Conservation (phyloP, 805 yeast genomes). For the Lachancea meyersii region DNA sequence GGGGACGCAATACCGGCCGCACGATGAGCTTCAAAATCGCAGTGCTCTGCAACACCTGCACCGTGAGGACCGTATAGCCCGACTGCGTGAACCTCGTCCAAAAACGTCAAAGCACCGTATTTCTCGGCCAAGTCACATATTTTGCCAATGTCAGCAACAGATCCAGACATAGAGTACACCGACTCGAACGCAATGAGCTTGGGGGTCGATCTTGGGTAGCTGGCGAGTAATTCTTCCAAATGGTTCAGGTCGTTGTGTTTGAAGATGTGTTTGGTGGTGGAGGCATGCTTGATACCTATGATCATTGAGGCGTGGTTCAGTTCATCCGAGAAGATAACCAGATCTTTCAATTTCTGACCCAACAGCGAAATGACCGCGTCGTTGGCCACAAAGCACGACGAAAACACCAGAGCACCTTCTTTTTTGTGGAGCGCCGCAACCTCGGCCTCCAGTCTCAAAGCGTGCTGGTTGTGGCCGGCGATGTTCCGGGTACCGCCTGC, state of each 20-base stretch:
- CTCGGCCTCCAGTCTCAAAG: constrained; percentile 81
- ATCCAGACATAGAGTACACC: constrained; percentile 98
- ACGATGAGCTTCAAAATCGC: constrained; percentile 80
- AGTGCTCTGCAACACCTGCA: constrained; percentile 98
- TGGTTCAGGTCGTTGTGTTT: constrained; percentile 85
- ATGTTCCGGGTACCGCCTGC: constrained; percentile 99
- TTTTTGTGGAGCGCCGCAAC: constrained; percentile 88
- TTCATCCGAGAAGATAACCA: constrained; percentile 89
- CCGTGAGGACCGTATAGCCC: constrained; percentile 99
- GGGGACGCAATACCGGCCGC: constrained; percentile 55
- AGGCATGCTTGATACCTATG: constrained; percentile 86
- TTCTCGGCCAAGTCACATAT: constrained; percentile 95
- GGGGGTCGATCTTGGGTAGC: constrained; percentile 81
- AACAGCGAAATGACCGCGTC: constrained; percentile 88
- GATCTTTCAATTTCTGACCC: constrained; percentile 83
- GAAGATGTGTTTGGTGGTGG: constrained; percentile 81
- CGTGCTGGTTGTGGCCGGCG: constrained; percentile 93
- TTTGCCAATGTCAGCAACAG: constrained; percentile 86
- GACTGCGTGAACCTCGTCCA: constrained; percentile 98
- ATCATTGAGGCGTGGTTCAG: constrained; percentile 98
- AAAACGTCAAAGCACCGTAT: constrained; percentile 93
- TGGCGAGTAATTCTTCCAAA: constrained; percentile 69
- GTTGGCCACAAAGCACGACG: constrained; percentile 94
- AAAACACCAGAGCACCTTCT: constrained; percentile 90
- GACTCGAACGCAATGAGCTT: constrained; percentile 95